These are phyloP conservation scores for Chytriomyces confervae DNA, from an alignment of 192 early-diverging fungal species.

Conservation along the genomic window DNA sequence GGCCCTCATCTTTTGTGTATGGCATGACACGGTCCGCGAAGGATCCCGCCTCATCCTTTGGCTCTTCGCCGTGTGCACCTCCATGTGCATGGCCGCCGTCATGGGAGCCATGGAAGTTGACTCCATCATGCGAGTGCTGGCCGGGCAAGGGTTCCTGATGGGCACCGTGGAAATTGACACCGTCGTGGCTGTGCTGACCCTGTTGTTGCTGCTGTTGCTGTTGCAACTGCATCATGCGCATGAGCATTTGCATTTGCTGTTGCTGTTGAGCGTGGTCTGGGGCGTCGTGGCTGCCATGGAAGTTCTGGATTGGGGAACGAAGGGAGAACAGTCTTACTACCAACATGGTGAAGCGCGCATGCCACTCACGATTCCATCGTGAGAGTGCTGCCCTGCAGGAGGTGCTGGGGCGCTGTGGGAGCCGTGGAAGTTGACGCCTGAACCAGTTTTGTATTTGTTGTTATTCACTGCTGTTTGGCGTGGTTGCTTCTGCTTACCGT, in stretches of 20 bases:
- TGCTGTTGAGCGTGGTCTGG: not conserved
- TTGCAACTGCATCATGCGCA: conserved; percentile 20
- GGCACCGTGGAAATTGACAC: conserved; percentile 18
- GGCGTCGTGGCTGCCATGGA: conserved; percentile 20
- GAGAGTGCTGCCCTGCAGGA: conserved; percentile 30
- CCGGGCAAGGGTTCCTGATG: conserved; percentile 9
- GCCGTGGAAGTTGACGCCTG: conserved; percentile 32
- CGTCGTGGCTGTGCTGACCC: conserved; percentile 11
- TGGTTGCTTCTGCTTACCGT: conserved; percentile 8
- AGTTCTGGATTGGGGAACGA: not conserved
- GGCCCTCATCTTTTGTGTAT: conserved; percentile 57
- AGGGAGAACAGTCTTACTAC: not conserved
- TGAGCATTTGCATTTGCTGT: conserved; percentile 21
- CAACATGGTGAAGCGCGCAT: not conserved
- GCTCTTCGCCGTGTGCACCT: conserved; percentile 68
- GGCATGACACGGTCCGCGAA: conserved; percentile 72
- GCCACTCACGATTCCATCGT: conserved; percentile 26
- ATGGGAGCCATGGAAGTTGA: conserved; percentile 33
- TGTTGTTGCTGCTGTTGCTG: conserved; percentile 15
- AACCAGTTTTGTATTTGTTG: not conserved
- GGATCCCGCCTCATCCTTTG: conserved; percentile 83
- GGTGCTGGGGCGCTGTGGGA: conserved; percentile 1
- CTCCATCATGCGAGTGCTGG: conserved; percentile 32
- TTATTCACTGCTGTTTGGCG: not conserved
- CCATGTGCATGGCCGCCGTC: conserved; percentile 24